Conservation (phyloP, 1,284 basidiomycete species). For the Sporisorium iseilematis-ciliati region DNA sequence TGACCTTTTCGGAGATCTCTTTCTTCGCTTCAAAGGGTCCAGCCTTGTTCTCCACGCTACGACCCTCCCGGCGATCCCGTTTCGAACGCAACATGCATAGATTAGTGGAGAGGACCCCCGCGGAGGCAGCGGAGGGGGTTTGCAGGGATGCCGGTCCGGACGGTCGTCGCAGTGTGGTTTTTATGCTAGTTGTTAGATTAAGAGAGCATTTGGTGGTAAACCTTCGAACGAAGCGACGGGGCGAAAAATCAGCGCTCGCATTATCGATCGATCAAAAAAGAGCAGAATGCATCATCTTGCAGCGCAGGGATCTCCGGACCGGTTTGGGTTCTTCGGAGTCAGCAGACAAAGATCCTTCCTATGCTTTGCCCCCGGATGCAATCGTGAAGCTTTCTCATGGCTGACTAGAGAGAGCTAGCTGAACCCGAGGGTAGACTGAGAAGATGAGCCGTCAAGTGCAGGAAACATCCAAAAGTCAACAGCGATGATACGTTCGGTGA, state of each 20-base stretch:
- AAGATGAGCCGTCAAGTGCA: too few species aligned
- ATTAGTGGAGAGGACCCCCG: neutral
- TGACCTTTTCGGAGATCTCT: neutral
- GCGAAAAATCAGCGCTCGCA: neutral
- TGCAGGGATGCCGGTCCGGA: too few species aligned
- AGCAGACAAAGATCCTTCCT: neutral
- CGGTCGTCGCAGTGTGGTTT: neutral
- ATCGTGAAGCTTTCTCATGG: too few species aligned
- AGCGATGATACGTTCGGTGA: too few species aligned
- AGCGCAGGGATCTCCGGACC: conserved; percentile 31
- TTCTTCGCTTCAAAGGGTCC: neutral
- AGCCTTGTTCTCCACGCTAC: neutral
- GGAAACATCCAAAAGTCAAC: too few species aligned
- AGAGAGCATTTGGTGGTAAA: too few species aligned
- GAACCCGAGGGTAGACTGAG: too few species aligned
- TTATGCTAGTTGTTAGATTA: conserved; percentile 12
- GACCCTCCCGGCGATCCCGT: neutral
- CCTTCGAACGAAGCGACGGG: neutral
- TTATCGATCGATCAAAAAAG: conserved; percentile 22
- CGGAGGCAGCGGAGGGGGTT: too few species aligned
- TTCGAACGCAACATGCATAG: neutral
- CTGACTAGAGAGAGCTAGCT: too few species aligned
- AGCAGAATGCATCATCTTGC: conserved; percentile 16
- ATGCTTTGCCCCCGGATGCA: neutral
- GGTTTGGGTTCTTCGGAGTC: conserved; percentile 7